A percentile compares a stretch with the other conserved stretches of the same genome.
These are phyloP conservation scores for Gastrodia elata DNA, from an alignment of 106 monocot genomes.

Conservation along the genomic window DNA sequence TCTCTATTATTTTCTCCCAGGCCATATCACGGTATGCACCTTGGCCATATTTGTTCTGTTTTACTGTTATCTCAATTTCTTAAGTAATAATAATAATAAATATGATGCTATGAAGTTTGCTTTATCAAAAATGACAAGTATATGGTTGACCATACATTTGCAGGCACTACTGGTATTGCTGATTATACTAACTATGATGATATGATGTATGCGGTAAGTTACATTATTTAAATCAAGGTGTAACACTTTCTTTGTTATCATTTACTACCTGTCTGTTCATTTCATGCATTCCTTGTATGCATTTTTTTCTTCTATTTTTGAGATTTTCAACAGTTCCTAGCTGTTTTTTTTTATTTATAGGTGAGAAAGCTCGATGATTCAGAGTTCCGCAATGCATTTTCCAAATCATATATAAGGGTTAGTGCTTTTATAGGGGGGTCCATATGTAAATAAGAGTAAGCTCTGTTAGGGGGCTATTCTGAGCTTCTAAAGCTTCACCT, in stretches of 20 bases:
- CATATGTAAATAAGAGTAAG: constrained; percentile 77
- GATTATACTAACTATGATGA: constrained; percentile 94
- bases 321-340: neutral
- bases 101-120: neutral
- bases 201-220: constrained; percentile 90
- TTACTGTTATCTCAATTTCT: neutral
- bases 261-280: too few relatives aligned
- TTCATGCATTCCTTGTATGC: neutral
- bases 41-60: too few relatives aligned
- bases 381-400: constrained; percentile 82
- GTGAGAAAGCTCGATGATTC: constrained; percentile 87
- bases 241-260: neutral
- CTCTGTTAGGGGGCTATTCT: neutral
- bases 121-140: neutral
- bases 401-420: constrained; percentile 68
- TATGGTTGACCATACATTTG: constrained; percentile 4
- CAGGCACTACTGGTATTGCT: constrained; percentile 77
- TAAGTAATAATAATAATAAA: too few relatives aligned
- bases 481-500: neutral
- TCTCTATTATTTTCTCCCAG: neutral
- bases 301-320: neutral
- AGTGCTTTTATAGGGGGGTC: neutral
- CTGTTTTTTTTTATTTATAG: constrained; percentile 26
- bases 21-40: neutral
- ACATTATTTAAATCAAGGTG: neutral